A percentile compares a stretch with the other conserved stretches of the same genome.
Conservation (phyloP, 2,329 filamentous ascomycete species). For the Colletotrichum endophyticum region DNA sequence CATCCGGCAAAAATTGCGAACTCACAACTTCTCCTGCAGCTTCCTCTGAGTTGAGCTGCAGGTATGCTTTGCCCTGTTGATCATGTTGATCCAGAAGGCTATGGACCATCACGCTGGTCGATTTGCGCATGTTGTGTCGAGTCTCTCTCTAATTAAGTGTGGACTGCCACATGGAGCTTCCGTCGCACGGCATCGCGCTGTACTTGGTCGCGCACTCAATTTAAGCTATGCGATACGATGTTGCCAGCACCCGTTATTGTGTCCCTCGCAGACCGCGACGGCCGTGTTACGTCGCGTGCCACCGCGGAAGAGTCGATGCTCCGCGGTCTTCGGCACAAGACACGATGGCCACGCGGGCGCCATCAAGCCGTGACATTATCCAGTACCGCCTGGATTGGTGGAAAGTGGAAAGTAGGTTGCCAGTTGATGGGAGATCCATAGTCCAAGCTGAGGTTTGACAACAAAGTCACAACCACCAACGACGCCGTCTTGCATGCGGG, state of each 20-base stretch:
- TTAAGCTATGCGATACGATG: slow-evolving; percentile 14
- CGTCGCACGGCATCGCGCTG: neutral
- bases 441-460: neutral
- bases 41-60: neutral
- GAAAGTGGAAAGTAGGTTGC: neutral
- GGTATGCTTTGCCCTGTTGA: neutral
- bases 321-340: neutral
- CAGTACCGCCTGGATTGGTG: neutral
- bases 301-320: neutral
- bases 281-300: neutral
- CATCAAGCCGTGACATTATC: neutral
- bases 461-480: neutral
- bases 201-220: neutral
- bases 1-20: neutral
- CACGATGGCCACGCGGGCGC: neutral
- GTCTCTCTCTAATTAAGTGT: neutral
- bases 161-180: neutral
- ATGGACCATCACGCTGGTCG: neutral
- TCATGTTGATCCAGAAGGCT: neutral
- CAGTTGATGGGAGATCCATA: neutral
- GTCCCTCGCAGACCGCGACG: neutral
- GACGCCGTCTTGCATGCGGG: neutral
- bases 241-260: neutral
- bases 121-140: neutral
- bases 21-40: neutral